phyloP scores from a whole-genome alignment of 1,284 basidiomycete genomes.

The Sphaerobolus stellatus region DNA sequence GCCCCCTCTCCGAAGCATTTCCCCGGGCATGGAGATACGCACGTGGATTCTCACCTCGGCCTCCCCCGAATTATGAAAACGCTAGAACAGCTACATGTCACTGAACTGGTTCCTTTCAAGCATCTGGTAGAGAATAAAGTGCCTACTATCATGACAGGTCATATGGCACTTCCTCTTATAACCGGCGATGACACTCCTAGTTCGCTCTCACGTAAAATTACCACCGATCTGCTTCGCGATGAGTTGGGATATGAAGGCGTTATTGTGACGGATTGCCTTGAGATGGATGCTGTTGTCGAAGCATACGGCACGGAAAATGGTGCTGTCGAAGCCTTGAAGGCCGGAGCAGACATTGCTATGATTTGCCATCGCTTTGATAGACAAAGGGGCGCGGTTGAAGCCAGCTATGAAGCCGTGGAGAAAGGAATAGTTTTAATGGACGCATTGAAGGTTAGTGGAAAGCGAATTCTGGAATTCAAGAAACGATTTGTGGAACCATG shows the following conservation, averaged over 20 bases:
- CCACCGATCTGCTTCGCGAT: slow-evolving; percentile 50
- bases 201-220: slow-evolving; percentile 54
- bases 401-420: slow-evolving; percentile 48
- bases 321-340: slow-evolving; percentile 52
- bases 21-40: slow-evolving; percentile 71
- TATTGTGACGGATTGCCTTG: slow-evolving; percentile 65
- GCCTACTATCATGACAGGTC: slow-evolving; percentile 66
- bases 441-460: slow-evolving; percentile 41
- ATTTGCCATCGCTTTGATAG: slow-evolving; percentile 59
- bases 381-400: slow-evolving; percentile 54
- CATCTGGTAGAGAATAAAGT: slow-evolving; percentile 41
- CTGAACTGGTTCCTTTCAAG: slow-evolving; percentile 61
- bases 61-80: slow-evolving; percentile 59
- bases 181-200: slow-evolving; percentile 53
- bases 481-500: slow-evolving; percentile 47
- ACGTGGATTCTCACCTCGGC: slow-evolving; percentile 67
- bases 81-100: slow-evolving; percentile 37
- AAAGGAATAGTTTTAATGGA: slow-evolving; percentile 41
- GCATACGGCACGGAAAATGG: slow-evolving; percentile 44
- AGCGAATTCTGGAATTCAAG: slow-evolving; percentile 51
- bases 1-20: slow-evolving; percentile 69
- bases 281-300: slow-evolving; percentile 66
- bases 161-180: slow-evolving; percentile 63
- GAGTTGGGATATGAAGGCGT: slow-evolving; percentile 53
- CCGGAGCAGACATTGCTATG: slow-evolving; percentile 70